A percentile compares a stretch with the other conserved stretches of the same genome.
Conservation (phyloP, 2,329 filamentous ascomycete species). For the Arthroderma uncinatum region DNA sequence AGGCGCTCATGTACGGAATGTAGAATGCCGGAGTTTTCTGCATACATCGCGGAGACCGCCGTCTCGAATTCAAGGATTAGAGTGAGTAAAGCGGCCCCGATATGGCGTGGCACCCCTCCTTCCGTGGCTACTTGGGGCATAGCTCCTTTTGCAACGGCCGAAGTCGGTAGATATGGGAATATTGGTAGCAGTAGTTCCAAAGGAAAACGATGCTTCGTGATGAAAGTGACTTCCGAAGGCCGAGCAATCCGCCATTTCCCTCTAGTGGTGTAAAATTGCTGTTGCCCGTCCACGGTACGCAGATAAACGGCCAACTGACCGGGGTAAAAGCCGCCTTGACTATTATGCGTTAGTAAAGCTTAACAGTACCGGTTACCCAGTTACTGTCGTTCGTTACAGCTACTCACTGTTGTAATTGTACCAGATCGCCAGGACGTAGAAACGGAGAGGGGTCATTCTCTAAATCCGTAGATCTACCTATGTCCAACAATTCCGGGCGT, state of each 20-base stretch:
- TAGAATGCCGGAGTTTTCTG: slow-evolving; percentile 24
- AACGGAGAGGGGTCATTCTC: slow-evolving; percentile 25
- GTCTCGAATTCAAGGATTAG: slow-evolving; percentile 27
- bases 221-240: slow-evolving; percentile 36
- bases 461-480: background rate
- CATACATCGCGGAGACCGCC: slow-evolving; percentile 26
- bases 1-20: slow-evolving; percentile 31
- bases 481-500: slow-evolving; percentile 7
- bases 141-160: slow-evolving; percentile 18
- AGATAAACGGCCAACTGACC: slow-evolving; percentile 32
- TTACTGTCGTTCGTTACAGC: slow-evolving; percentile 3
- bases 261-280: slow-evolving; percentile 34
- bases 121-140: slow-evolving; percentile 29
- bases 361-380: slow-evolving; percentile 12
- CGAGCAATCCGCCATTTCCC: slow-evolving; percentile 35
- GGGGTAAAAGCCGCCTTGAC: slow-evolving; percentile 15
- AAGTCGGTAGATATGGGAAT: slow-evolving; percentile 41
- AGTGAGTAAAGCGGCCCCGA: slow-evolving; percentile 27
- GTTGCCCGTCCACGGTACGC: slow-evolving; percentile 30
- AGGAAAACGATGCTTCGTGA: slow-evolving; percentile 40
- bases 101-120: slow-evolving; percentile 32
- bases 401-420: slow-evolving; percentile 26
- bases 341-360: slow-evolving; percentile 8
- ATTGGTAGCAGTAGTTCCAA: slow-evolving; percentile 37
- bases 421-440: slow-evolving; percentile 33